A percentile compares a stretch with the other conserved stretches of the same genome.
Conservation (phyloP, 495 filamentous ascomycete genomes). For the Aspergillus sclerotiicarbonarius region DNA sequence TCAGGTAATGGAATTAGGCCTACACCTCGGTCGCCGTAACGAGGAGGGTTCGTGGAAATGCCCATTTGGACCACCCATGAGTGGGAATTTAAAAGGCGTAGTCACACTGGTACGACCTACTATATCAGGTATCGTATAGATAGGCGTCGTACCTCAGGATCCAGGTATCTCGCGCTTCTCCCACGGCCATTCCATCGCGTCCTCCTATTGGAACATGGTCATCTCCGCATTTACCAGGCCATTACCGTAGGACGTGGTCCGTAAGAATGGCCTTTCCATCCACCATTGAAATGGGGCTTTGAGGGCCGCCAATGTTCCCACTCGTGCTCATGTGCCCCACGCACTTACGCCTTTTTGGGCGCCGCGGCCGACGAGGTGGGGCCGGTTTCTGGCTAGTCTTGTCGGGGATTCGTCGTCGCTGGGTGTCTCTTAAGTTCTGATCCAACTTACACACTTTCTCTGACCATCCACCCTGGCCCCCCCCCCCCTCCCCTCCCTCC, state of each 20-base stretch:
- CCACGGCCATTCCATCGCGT: constrained; percentile 3
- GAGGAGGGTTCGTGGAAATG: neutral
- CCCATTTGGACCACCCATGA: neutral
- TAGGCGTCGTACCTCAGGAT: neutral
- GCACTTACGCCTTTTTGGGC: constrained; percentile 24
- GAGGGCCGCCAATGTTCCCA: constrained; percentile 20
- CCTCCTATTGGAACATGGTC: constrained; percentile 10
- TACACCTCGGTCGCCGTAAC: neutral
- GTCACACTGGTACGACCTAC: constrained; percentile 3
- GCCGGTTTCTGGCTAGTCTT: constrained; percentile 2
- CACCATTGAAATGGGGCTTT: constrained; percentile 25
- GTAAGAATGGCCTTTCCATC: constrained; percentile 18
- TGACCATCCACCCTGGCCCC: neutral
- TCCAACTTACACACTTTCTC: neutral
- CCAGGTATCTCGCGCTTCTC: constrained; percentile 3
- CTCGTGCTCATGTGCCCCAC: constrained; percentile 29
- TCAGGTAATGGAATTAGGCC: neutral
- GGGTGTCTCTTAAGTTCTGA: constrained; percentile 7
- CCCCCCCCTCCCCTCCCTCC: neutral
- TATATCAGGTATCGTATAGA: constrained; percentile 3
- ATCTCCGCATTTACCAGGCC: constrained; percentile 20
- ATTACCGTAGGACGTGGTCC: constrained; percentile 13
- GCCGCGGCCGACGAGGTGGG: constrained; percentile 23
- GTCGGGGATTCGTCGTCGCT: constrained; percentile 9
- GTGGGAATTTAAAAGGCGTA: neutral